Evolutionary conservation across 2,329 filamentous ascomycete genomes (phyloP), one percentile per base, ranked within the genome.

Genomic region (Lanzia echinophila): DNA sequence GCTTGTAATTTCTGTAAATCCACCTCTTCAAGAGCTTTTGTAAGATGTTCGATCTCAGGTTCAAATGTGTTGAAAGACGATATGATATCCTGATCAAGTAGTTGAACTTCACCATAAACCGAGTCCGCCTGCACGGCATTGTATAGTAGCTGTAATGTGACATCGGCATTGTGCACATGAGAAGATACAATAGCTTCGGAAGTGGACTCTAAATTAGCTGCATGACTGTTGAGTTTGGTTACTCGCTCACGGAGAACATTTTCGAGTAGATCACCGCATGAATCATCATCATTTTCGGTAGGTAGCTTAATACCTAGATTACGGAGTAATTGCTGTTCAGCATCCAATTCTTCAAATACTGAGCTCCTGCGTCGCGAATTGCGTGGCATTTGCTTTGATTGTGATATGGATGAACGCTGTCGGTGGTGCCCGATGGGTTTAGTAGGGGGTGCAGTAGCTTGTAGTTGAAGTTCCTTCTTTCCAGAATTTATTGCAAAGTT

Each of bases 91-190:
- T 75, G 72, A 59, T 83, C 80, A 6, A 75, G 67, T 6, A 83
- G 71, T 41, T 69, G 70, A 4, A 79, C 72, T n/a, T 71, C 65
- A 0, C 70, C 70, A 60, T 73, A 80, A 4, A 72, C 67, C 31
- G 73, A 79, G 60, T 83, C 79, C 0, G 76, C 76, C 1, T 82
- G 66, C 1, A 82, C 66, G 39, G 74, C 79, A 55, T 79, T 78
- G 5, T 72, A 68, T 15, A 82, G 64, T 8, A 78, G 61, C 57
- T 77, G 74, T 1, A 81, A 62, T 0, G 78, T 79, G 3, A 71
- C 64, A 17, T 72, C 70, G 0, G 73, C 71, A 55, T 83, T 79
- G 0, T 72, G 65, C 0, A 83, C 61, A 10, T 76, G 72, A 0
- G 69, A 64, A 1, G 69, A 67, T 0, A 73, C 68, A 0, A 66